Percentiles rank a stretch among this genome's conserved stretches.
Conservation (phyloP, 2,329 filamentous ascomycete species). For the Emergomyces orientalis region DNA sequence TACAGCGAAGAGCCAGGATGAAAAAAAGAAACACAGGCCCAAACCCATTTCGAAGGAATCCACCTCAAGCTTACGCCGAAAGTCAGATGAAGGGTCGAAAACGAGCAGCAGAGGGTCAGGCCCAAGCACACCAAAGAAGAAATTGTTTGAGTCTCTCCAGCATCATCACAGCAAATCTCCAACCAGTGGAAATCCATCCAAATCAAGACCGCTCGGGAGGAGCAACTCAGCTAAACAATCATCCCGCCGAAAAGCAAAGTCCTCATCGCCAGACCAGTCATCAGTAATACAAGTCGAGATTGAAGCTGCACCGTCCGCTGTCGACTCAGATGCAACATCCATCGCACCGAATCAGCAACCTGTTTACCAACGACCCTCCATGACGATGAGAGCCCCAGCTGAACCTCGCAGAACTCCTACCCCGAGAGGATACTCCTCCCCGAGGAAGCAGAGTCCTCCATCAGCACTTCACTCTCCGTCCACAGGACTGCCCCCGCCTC, state of each 20-base stretch:
- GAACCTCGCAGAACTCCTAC: not conserved
- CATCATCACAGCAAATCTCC: conserved; percentile 28
- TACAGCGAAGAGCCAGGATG: conserved; percentile 10
- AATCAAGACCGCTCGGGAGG: conserved; percentile 25
- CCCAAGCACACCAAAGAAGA: conserved; percentile 33
- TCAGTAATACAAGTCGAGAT: conserved; percentile 28
- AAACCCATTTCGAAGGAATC: conserved; percentile 31
- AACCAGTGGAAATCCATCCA: conserved; percentile 27
- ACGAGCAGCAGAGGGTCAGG: conserved; percentile 27
- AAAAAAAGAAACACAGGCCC: conserved; percentile 28
- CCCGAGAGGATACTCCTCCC: not conserved
- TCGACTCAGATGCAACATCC: conserved; percentile 39
- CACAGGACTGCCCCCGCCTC: conserved; percentile 49
- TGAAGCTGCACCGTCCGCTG: conserved; percentile 23
- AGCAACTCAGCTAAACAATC: conserved; percentile 27
- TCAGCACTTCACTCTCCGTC: not conserved
- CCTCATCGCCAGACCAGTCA: conserved; percentile 26
- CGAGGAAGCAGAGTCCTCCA: not conserved
- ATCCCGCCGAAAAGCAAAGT: conserved; percentile 24
- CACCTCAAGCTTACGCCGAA: conserved; percentile 33
- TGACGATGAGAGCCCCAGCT: not conserved
- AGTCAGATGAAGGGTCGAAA: conserved; percentile 30
- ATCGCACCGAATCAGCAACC: conserved; percentile 37
- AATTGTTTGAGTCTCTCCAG: conserved; percentile 27
- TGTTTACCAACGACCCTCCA: conserved; percentile 21